Conservation (phyloP, 805 yeast species). For the Ogataea minuta region DNA sequence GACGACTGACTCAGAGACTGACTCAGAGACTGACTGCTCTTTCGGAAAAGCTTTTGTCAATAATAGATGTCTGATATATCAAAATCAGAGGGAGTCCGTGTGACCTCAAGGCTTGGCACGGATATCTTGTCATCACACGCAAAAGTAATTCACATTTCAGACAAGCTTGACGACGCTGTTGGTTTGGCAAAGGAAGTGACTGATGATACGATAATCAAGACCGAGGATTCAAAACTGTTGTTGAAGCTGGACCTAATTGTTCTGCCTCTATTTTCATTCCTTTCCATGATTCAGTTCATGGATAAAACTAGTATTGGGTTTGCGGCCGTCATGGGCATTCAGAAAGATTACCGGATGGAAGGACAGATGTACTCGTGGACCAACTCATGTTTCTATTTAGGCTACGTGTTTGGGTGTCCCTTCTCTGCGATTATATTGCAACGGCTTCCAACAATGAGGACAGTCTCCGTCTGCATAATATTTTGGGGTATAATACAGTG, state of each 20-base stretch:
- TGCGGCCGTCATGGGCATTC: conserved; percentile 44
- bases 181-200: conserved; percentile 15
- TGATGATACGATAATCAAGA: conserved; percentile 10
- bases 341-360: conserved; percentile 45
- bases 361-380: conserved; percentile 47
- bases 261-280: conserved; percentile 23
- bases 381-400: conserved; percentile 51
- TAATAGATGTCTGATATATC: no score
- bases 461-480: conserved; percentile 34
- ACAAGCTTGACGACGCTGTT: conserved; percentile 16
- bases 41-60: no score
- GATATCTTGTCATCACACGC: conserved; percentile 2
- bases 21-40: no score
- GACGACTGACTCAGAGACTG: no score
- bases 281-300: conserved; percentile 24
- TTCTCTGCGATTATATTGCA: conserved; percentile 43
- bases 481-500: conserved; percentile 45
- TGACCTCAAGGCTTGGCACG: background rate
- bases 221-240: conserved; percentile 17
- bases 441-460: conserved; percentile 40
- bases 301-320: conserved; percentile 24
- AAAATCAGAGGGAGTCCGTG: no score
- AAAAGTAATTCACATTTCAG: conserved; percentile 7
- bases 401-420: conserved; percentile 43
- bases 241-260: conserved; percentile 21